These are phyloP conservation scores for Aspergillus homomorphus DNA, from an alignment of 495 filamentous ascomycete genomes.

Conservation along the genomic window DNA sequence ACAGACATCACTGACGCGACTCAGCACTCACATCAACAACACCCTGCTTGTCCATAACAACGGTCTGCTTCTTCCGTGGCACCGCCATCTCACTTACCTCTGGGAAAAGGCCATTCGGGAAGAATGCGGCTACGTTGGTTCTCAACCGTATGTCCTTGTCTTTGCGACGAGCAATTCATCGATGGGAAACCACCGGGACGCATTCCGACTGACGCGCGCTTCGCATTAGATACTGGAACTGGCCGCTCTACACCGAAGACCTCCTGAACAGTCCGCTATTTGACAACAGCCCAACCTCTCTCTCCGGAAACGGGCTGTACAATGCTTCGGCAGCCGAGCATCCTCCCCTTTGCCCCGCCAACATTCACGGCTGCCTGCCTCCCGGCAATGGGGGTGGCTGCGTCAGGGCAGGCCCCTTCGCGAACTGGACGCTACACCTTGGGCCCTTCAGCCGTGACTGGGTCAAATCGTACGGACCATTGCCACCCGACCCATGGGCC, in stretches of 20 bases:
- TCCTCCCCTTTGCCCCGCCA: conserved; percentile 16
- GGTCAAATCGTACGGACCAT: conserved; percentile 20
- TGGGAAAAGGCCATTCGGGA: conserved; percentile 63
- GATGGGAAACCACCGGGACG: too few relatives aligned
- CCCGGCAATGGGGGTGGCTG: conserved; percentile 63
- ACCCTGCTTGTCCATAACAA: conserved; percentile 35
- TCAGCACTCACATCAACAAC: conserved; percentile 48
- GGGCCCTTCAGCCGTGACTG: conserved; percentile 46
- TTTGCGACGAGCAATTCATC: too few relatives aligned
- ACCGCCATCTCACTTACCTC: conserved; percentile 58
- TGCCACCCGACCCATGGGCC: conserved; percentile 23
- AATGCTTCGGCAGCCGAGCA: conserved; percentile 25
- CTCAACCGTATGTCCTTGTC: conserved; percentile 31
- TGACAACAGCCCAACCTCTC: conserved; percentile 42
- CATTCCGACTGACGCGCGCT: too few relatives aligned
- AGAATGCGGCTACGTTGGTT: conserved; percentile 65
- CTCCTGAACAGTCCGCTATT: conserved; percentile 41
- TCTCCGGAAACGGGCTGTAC: conserved; percentile 48
- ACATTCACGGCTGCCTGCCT: conserved; percentile 24
- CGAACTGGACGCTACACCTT: conserved; percentile 33
- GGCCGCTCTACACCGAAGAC: conserved; percentile 38
- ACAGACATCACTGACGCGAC: conserved; percentile 11
- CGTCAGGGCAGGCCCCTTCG: conserved; percentile 56
- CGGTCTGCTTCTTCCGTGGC: conserved; percentile 60
- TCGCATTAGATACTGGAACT: conserved; percentile 56